These are phyloP conservation scores for Globisporangium acanthophoron DNA, from an alignment of 352 stramenopile genomes.

Conservation along the genomic window DNA sequence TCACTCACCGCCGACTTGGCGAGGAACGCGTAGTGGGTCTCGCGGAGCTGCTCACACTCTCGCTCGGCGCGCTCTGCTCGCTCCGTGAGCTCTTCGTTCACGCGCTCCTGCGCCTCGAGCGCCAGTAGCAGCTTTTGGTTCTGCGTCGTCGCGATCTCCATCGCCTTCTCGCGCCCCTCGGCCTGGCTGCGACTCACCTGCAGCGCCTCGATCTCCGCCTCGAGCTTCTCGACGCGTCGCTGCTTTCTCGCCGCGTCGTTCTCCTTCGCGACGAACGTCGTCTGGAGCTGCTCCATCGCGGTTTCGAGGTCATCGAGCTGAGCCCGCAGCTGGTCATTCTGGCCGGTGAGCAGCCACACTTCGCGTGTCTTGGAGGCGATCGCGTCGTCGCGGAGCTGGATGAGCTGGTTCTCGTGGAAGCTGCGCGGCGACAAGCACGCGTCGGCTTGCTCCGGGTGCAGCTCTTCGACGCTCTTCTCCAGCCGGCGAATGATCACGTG, in stretches of 20 bases:
- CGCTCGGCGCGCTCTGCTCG: constrained; percentile 19
- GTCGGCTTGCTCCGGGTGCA: constrained; percentile 38
- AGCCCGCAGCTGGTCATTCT: constrained; percentile 59
- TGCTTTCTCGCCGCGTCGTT: constrained; percentile 51
- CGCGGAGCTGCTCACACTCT: constrained; percentile 38
- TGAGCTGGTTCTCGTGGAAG: constrained; percentile 70
- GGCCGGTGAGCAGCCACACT: constrained; percentile 57
- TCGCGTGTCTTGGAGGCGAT: constrained; percentile 66
- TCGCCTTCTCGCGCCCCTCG: constrained; percentile 54
- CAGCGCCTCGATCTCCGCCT: constrained; percentile 48
- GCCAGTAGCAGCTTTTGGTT: constrained; percentile 65
- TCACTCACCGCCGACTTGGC: constrained; percentile 26
- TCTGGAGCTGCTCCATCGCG: constrained; percentile 60
- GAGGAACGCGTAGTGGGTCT: constrained; percentile 22
- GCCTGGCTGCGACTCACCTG: constrained; percentile 44
- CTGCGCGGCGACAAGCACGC: constrained; percentile 66
- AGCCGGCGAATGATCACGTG: constrained; percentile 30
- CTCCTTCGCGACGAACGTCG: constrained; percentile 43
- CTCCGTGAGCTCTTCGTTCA: constrained; percentile 19
- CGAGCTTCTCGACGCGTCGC: constrained; percentile 48
- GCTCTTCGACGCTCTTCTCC: constrained; percentile 39
- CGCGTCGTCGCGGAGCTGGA: constrained; percentile 66
- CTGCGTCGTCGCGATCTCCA: constrained; percentile 72
- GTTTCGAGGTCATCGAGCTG: constrained; percentile 65
- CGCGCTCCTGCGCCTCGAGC: constrained; percentile 49